These are phyloP conservation scores for Lophium mytilinum DNA, from an alignment of 495 filamentous ascomycete species.

Conservation along the genomic window DNA sequence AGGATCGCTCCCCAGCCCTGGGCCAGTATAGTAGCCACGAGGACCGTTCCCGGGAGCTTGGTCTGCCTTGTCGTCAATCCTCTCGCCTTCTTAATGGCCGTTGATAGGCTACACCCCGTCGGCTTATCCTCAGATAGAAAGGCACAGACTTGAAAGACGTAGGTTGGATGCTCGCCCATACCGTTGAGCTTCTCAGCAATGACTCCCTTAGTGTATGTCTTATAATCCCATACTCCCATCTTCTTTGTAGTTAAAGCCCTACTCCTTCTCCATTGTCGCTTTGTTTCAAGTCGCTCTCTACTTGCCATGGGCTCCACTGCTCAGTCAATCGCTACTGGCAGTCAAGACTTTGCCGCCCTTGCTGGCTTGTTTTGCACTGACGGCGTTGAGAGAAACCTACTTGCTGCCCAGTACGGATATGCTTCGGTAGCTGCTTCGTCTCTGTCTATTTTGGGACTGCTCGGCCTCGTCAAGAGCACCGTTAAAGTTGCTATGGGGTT, in stretches of 20 bases:
- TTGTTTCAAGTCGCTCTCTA: background rate
- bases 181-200: too few relatives aligned
- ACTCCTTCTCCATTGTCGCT: background rate
- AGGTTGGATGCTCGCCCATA: too few relatives aligned
- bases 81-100: too few relatives aligned
- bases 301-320: background rate
- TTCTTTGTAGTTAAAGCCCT: too few relatives aligned
- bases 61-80: background rate
- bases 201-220: too few relatives aligned
- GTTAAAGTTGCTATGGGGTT: slow-evolving; percentile 4
- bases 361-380: slow-evolving; percentile 8
- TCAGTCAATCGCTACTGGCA: slow-evolving; percentile 2
- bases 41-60: background rate
- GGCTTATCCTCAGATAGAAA: too few relatives aligned
- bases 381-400: slow-evolving; percentile 2
- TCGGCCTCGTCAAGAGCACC: slow-evolving; percentile 1
- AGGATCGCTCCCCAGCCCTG: background rate
- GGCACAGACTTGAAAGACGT: too few relatives aligned
- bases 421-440: background rate
- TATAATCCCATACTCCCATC: too few relatives aligned
- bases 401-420: slow-evolving; percentile 4
- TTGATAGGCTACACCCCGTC: too few relatives aligned
- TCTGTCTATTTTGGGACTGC: slow-evolving; percentile 1
- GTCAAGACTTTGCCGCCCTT: slow-evolving; percentile 8
- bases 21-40: background rate